Evolutionary conservation across 1,284 basidiomycete species (phyloP), one percentile per base, ranked within the genome.

Genomic region (Fomitopsis schrenkii): DNA sequence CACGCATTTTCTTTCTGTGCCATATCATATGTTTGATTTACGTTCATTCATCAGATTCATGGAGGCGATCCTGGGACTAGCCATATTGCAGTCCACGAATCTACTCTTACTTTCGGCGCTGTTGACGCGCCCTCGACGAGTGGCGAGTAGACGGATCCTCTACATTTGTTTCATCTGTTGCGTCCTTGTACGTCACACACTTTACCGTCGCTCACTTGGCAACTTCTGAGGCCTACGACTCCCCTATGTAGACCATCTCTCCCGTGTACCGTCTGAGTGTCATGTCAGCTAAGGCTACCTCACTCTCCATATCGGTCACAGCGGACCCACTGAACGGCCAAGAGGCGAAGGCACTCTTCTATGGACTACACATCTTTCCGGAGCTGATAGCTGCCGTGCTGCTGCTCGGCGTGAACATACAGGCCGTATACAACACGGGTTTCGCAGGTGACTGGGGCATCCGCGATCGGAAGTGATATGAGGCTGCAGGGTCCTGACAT

Each of bases 291-390:
- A 67, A 58, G 40, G 76, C 75, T 1, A 70, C 70, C 7, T 74
- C 78, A 0, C 66, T 79, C 7, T 59, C 61, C 1, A 2, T 17
- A 33, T 75, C 74, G 7, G 67, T 38, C 7, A 74, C 61, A 0
- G 72, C 74, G 17, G 77, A 72, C 19, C 71, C 76, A 0, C 71
- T 76, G 15, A 77, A 79, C 67, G 71, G 69, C 17, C 48, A 68
- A 2, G 58, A 54, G 9, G 72, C 72, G 15, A 81, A 82, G 66
- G 71, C 71, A 5, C 60, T 67, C 0, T 82, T 82, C 67, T 82
- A 81, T 64, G 61, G 79, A 10, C 75, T 80, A 57, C 79, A 81
- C 59, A 70, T 75, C 36, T 64, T 79, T 12, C 78, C 78, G 1
- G 80, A 82, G 63, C 79, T 75, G 76, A 40, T 77, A 36, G 70